Conservation (phyloP, 768 basidiomycete genomes). For the Agaricus sinodeliciosus region DNA sequence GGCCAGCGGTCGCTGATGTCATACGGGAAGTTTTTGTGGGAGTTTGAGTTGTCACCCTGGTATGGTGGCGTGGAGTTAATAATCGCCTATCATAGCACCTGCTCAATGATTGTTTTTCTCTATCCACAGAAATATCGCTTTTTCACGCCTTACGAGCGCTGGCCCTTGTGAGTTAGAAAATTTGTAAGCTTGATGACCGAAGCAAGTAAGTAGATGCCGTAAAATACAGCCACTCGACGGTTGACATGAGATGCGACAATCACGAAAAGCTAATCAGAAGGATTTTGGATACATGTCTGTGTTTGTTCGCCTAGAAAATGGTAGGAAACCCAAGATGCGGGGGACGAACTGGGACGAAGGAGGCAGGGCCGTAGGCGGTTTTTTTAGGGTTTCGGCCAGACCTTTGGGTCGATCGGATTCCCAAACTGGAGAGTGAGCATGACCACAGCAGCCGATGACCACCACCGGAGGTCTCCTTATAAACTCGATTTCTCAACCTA, state of each 20-base stretch:
- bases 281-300: not conserved
- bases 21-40: constrained; percentile 5
- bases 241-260: not conserved
- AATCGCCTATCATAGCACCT: not conserved
- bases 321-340: not conserved
- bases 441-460: constrained; percentile 25
- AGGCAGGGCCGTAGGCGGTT: not conserved
- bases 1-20: constrained; percentile 9
- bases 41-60: not conserved
- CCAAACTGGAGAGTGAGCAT: constrained; percentile 17
- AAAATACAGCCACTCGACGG: constrained; percentile 9
- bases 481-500: constrained; percentile 21
- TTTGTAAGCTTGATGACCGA: not conserved
- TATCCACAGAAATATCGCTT: not conserved
- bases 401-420: constrained; percentile 18
- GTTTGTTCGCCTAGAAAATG: not conserved
- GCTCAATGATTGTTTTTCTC: not conserved
- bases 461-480: constrained; percentile 32
- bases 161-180: not conserved
- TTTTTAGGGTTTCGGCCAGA: constrained; percentile 9
- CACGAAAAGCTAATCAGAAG: not conserved
- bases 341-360: not conserved
- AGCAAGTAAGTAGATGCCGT: constrained; percentile 5
- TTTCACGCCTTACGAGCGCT: not conserved
- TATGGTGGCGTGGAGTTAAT: constrained; percentile 1